Evolutionary conservation across 1,139 yeast species (phyloP).

Genomic region (Geotrichum europaeum): DNA sequence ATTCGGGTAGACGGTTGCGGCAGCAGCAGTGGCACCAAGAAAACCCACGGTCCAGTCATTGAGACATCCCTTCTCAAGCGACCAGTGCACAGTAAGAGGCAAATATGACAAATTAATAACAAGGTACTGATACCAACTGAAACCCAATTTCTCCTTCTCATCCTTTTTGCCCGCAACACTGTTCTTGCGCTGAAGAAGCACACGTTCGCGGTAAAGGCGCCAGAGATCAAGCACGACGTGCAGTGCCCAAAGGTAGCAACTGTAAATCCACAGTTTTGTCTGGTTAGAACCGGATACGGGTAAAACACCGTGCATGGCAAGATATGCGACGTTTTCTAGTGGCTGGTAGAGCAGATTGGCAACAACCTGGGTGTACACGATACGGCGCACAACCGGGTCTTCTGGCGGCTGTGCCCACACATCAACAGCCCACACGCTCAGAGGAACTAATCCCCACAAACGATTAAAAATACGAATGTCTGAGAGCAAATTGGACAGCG

Average conservation of each 20-base stretch:
- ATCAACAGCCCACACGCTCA: conserved; percentile 35
- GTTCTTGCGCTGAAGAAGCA: not conserved
- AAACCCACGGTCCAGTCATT: conserved; percentile 35
- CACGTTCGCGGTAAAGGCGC: conserved; percentile 22
- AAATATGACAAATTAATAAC: conserved; percentile 38
- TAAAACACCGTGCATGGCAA: conserved; percentile 36
- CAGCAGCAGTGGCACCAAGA: conserved; percentile 37
- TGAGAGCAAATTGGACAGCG: conserved; percentile 32
- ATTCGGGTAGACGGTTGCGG: conserved; percentile 25
- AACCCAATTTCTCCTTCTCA: conserved; percentile 13
- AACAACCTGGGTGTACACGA: conserved; percentile 35
- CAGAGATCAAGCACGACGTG: conserved; percentile 37
- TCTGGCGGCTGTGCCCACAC: conserved; percentile 24
- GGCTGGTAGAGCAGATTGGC: conserved; percentile 37
- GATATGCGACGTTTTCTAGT: conserved; percentile 39
- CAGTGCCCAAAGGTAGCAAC: conserved; percentile 40
- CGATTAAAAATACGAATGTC: conserved; percentile 39
- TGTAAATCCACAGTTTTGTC: conserved; percentile 35
- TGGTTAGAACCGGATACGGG: conserved; percentile 27
- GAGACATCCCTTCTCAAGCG: conserved; percentile 35
- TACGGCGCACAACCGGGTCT: conserved; percentile 26
- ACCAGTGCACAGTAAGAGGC: conserved; percentile 42
- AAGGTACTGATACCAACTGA: conserved; percentile 21
- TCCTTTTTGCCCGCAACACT: not conserved
- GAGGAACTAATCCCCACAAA: conserved; percentile 36